A percentile compares a stretch with the other conserved stretches of the same genome.
Evolutionary conservation across 371 early-diverging fungal genomes (phyloP).

Genomic region (Blakeslea trispora): DNA sequence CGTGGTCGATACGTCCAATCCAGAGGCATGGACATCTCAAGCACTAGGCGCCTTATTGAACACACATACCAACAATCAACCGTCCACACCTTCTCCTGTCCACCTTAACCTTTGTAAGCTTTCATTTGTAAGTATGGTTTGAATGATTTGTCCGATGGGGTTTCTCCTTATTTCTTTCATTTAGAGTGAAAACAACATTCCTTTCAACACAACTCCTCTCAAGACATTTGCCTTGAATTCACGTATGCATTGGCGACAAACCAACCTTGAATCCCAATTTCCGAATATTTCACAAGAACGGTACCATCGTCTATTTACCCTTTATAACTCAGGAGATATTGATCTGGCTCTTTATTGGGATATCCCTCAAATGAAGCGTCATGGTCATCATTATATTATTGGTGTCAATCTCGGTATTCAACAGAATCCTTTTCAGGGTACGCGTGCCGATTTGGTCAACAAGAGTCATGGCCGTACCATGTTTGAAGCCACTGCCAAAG

Average conservation of each 20-base stretch:
- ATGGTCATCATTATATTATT: slow-evolving; percentile 87
- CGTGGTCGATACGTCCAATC: slow-evolving; percentile 23
- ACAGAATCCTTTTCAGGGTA: slow-evolving; percentile 64
- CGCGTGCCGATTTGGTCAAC: neutral
- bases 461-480: slow-evolving; percentile 49
- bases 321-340: slow-evolving; percentile 82
- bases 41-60: slow-evolving; percentile 48
- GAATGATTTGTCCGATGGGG: too few relatives aligned
- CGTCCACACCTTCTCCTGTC: slow-evolving; percentile 33
- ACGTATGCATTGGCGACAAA: slow-evolving; percentile 73
- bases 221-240: slow-evolving; percentile 68
- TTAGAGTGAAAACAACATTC: slow-evolving; percentile 49
- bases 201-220: slow-evolving; percentile 54
- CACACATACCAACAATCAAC: slow-evolving; percentile 24
- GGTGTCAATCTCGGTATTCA: slow-evolving; percentile 87
- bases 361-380: slow-evolving; percentile 54
- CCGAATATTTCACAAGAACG: slow-evolving; percentile 57
- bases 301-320: slow-evolving; percentile 62
- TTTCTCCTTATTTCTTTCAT: neutral
- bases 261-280: slow-evolving; percentile 61
- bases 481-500: slow-evolving; percentile 69
- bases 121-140: slow-evolving; percentile 49
- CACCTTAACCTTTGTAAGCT: slow-evolving; percentile 41
- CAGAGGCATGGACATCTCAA: slow-evolving; percentile 55
- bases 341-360: slow-evolving; percentile 91